These are phyloP conservation scores for Pholiota molesta DNA, from an alignment of 768 basidiomycete genomes.

Conservation along the genomic window DNA sequence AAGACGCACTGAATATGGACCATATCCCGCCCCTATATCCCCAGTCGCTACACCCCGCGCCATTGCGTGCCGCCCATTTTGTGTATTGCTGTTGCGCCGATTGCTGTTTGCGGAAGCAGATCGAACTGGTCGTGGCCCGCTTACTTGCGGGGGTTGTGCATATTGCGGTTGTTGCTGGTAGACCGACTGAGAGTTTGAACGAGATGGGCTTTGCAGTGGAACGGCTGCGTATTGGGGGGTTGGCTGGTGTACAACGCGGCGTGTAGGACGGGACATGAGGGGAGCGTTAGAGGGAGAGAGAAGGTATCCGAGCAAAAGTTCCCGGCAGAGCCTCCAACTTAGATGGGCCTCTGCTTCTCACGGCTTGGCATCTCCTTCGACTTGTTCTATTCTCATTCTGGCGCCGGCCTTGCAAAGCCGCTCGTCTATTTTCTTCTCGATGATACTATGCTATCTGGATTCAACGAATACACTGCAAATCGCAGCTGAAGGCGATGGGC, in stretches of 20 bases:
- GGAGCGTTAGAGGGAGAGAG: conserved; percentile 16
- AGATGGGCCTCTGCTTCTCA: conserved; percentile 29
- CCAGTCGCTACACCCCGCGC: conserved; percentile 82
- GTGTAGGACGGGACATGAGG: conserved; percentile 41
- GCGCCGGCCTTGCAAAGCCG: background rate
- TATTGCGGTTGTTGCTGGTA: conserved; percentile 28
- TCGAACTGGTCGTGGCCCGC: conserved; percentile 27
- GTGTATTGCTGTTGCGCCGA: conserved; percentile 30
- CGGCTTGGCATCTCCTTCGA: conserved; percentile 16
- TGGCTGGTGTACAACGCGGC: conserved; percentile 42
- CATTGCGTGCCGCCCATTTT: conserved; percentile 52
- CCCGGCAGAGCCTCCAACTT: conserved; percentile 15
- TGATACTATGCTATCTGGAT: background rate
- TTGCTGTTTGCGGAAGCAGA: conserved; percentile 28
- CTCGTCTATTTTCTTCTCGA: background rate
- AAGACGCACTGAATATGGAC: conserved; percentile 79
- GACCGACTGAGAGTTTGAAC: conserved; percentile 25
- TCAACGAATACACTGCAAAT: background rate
- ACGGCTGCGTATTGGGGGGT: conserved; percentile 67
- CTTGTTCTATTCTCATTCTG: background rate
- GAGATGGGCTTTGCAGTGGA: conserved; percentile 55
- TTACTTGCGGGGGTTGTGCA: conserved; percentile 28
- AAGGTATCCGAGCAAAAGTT: conserved; percentile 8
- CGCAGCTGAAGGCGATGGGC: background rate
- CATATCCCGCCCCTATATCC: conserved; percentile 77